A percentile compares a stretch with the other conserved stretches of the same genome.
Evolutionary conservation across 2,329 filamentous ascomycete genomes (phyloP).

Genomic region (Xylariaceae sp.): DNA sequence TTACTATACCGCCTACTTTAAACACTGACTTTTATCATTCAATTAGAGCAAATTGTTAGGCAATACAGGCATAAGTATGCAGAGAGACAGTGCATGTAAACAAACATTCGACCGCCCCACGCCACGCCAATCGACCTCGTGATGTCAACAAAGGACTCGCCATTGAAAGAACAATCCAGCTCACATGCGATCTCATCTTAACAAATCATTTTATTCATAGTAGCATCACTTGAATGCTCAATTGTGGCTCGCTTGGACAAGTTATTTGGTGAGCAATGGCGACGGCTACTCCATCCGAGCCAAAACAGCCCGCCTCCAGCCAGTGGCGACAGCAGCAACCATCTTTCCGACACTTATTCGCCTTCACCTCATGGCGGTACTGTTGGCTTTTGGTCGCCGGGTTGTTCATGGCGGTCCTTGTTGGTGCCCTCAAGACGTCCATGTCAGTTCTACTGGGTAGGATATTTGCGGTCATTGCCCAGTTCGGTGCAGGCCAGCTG

Average conservation of each 20-base stretch:
- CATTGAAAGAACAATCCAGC: no score
- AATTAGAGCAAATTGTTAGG: no score
- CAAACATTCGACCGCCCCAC: no score
- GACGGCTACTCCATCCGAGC: constrained; percentile 1
- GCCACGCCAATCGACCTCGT: no score
- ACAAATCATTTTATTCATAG: no score
- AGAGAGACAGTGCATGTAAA: no score
- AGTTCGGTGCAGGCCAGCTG: constrained; percentile 64
- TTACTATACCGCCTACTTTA: no score
- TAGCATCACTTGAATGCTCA: background rate
- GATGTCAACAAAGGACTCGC: no score
- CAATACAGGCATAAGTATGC: no score
- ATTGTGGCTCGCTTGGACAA: background rate
- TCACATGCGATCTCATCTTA: no score
- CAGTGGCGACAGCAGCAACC: constrained; percentile 6
- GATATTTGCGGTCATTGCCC: constrained; percentile 74
- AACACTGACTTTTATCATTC: no score
- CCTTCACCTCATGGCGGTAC: constrained; percentile 72
- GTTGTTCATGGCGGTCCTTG: constrained; percentile 59
- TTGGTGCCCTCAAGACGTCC: constrained; percentile 67
- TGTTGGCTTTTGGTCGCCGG: constrained; percentile 59
- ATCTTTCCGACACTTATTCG: constrained; percentile 61
- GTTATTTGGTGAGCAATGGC: constrained; percentile 3
- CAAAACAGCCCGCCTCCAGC: background rate
- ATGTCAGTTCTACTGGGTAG: constrained; percentile 75